Evolutionary conservation across 306 rosid genomes (phyloP), one percentile per base, ranked within the genome.

Genomic region (Dalbergia oliveri): DNA sequence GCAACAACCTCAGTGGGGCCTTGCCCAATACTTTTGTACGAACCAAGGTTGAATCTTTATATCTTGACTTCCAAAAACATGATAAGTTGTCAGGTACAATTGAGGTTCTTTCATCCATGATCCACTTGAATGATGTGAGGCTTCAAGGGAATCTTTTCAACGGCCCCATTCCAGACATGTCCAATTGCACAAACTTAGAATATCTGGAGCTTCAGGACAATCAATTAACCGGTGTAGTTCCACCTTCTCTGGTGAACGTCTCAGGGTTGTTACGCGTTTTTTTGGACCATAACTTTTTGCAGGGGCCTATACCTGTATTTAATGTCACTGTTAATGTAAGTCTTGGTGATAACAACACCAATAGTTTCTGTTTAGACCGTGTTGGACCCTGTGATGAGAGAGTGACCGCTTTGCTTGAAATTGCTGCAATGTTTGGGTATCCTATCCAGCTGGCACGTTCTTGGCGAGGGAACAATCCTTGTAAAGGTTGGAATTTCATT

Each of bases 171-270:
- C 92, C 95, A 0, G 91, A 91, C 56, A 59, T 88, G 11, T 82
- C 95, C 11, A 69, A 72, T 0, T 84, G 86, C 21, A 69, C 12
- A 12, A 37, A 43, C 58, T 41, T 91, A 56, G 66, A 21, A n/a
- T 92, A 85, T 75, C 85, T 91, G 75, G 88, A 84, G 86, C 83
- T 91, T 6, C 72, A 92, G 2, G 90, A 91, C 60, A 91, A 91
- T 45, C 80, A 45, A 60, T 75, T 91, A 5, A 82, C 91, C 0
- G 92, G 94, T 33, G 43, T 86, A 6, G 85, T 90, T n/a, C 92
- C 94, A 13, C 15, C 54, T 0, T 83, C 91, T 3, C 72, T 90
- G 63, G 81, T 61, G 70, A 21, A 37, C 10, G 11, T 86, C n/a
- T n/a, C 91, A 45, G 77, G 7, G 7, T 37, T 37, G 41, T 37